Base-by-base conservation (phyloP, 495 filamentous ascomycete genomes). In the Tetracladium setigerum region DNA sequence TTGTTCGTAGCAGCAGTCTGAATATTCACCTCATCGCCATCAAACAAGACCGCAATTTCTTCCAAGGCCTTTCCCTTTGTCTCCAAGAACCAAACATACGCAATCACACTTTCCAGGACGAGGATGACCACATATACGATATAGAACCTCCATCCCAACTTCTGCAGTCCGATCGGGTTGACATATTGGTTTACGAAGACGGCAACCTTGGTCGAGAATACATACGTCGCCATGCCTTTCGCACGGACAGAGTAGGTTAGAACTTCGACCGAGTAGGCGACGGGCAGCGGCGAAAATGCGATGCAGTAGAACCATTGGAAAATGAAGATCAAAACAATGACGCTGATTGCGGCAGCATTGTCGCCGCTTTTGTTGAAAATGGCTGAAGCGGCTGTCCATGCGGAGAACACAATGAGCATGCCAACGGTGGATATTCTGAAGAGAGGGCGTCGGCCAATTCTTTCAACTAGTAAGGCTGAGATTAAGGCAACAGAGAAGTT, bases 211-310 rank as follows among this genome's bases (percentile, higher is more conserved):
- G n/a, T n/a, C n/a, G n/a, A n/a, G n/a, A n/a, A n/a, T n/a, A n/a
- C n/a, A n/a, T n/a, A n/a, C n/a, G n/a, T n/a, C n/a, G n/a, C n/a
- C n/a, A n/a, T n/a, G n/a, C n/a, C 70, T 59, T 74, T 73, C 45
- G 70, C 72, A 44, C 71, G 65, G 15, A 60, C 30, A 9, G 39
- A 40, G 44, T 51, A 62, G 13, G 60, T 54, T n/a, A 57, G 34
- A 19, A 74, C 70, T 52, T 74, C 71, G 17, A 69, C 65, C 30
- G 67, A 62, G 53, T 71, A 66, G 12, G 56, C 57, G 30, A 64
- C 54, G 13, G 63, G 48, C 10, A 67, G 50, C 27, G 52, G 52
- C 12, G 50, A 62, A 62, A 64, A 71, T 35, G 67, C 63, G 10
- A 55, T 36, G 47, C 70, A 66, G 51, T 72, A 72, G 53, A 52